Evolutionary conservation across 192 early-diverging fungal species (phyloP).

Genomic region (Haplosporangium gracile): DNA sequence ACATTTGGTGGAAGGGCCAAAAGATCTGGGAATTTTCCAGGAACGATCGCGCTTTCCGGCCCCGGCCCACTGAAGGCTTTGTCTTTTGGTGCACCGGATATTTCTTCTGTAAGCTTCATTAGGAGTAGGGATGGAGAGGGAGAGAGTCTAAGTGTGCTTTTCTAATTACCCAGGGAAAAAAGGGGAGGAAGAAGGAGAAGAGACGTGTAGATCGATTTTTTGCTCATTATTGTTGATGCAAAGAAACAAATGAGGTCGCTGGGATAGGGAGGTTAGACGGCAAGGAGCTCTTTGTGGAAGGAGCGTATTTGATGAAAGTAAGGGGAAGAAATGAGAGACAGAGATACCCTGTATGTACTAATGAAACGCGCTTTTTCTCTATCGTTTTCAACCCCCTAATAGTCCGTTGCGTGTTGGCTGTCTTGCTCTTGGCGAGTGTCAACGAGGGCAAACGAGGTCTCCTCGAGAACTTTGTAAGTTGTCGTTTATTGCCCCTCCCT

Average conservation of each 20-base stretch:
- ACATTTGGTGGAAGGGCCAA: constrained; percentile 57
- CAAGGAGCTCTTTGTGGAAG: background rate
- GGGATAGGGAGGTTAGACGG: background rate
- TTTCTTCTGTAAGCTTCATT: constrained; percentile 43
- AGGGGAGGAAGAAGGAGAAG: background rate
- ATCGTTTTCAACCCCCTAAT: background rate
- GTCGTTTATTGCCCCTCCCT: background rate
- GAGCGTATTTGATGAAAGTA: background rate
- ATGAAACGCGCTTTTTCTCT: constrained; percentile 2
- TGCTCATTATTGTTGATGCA: background rate
- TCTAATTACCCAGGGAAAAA: background rate
- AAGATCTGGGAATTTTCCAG: constrained; percentile 57
- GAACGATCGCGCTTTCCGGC: constrained; percentile 52
- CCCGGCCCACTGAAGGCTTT: constrained; percentile 46
- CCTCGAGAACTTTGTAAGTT: constrained; percentile 53
- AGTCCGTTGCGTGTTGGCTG: constrained; percentile 52
- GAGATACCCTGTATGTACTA: background rate
- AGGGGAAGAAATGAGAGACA: background rate
- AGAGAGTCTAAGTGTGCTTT: too few species aligned
- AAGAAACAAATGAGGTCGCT: background rate
- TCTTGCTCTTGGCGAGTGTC: constrained; percentile 42
- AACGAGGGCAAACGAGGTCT: constrained; percentile 46
- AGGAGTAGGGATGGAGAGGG: too few species aligned
- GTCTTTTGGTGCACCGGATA: constrained; percentile 55
- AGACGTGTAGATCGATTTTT: background rate